Percentiles rank a stretch among this genome's conserved stretches.
Conservation (phyloP, 1,284 basidiomycete species). For the Entoloma clypeatum region DNA sequence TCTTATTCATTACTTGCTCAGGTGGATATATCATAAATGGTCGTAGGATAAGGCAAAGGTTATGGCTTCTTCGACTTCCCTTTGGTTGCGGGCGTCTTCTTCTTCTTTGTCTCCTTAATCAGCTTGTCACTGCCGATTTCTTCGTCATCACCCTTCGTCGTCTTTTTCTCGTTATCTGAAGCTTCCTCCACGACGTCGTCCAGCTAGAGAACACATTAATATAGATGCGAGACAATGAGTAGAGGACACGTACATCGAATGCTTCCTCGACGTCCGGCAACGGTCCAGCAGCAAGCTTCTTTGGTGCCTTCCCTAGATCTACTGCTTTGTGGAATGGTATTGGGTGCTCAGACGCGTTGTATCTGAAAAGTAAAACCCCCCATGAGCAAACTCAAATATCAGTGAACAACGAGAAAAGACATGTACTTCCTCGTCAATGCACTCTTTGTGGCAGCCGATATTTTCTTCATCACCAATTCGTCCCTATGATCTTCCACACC, state of each 20-base stretch:
- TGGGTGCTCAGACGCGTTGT: slow-evolving; percentile 84
- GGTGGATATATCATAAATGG: too few relatives aligned
- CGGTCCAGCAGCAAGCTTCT: slow-evolving; percentile 70
- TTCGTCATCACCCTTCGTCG: slow-evolving; percentile 38
- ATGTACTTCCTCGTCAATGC: slow-evolving; percentile 82
- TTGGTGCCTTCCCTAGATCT: slow-evolving; percentile 73
- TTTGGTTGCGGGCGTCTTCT: slow-evolving; percentile 21
- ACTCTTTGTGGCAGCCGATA: slow-evolving; percentile 78
- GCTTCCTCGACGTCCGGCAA: slow-evolving; percentile 89
- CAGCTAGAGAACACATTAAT: slow-evolving; percentile 29
- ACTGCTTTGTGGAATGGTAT: slow-evolving; percentile 87
- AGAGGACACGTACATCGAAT: slow-evolving; percentile 46
- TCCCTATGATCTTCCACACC: slow-evolving; percentile 82
- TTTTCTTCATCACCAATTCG: slow-evolving; percentile 76
- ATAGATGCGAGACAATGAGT: neutral
- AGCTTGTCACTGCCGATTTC: slow-evolving; percentile 47
- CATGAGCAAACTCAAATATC: slow-evolving; percentile 2
- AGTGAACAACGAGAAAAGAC: slow-evolving; percentile 1
- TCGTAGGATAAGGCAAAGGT: too few relatives aligned
- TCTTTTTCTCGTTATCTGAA: slow-evolving; percentile 48
- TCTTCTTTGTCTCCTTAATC: slow-evolving; percentile 45
- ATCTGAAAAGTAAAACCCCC: slow-evolving; percentile 43
- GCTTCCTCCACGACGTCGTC: slow-evolving; percentile 48
- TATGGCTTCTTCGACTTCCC: slow-evolving; percentile 18
- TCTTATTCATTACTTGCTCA: too few relatives aligned